These are phyloP conservation scores for Picea sitchensis DNA, from an alignment of 75 land plant species.

Conservation along the genomic window DNA sequence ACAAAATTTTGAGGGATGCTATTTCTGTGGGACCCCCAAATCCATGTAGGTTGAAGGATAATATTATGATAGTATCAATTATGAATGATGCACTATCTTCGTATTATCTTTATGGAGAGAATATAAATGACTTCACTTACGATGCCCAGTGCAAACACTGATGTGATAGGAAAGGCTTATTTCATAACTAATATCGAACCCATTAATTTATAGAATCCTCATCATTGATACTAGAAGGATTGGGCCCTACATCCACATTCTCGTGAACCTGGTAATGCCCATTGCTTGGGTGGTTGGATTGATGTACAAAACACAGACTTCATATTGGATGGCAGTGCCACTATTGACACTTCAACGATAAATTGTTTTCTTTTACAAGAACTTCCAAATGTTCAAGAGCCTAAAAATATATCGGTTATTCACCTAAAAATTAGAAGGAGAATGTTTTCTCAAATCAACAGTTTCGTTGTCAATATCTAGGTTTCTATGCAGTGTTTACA, in stretches of 20 bases:
- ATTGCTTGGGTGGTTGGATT: constrained; percentile 72
- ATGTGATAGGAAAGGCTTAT: constrained; percentile 88
- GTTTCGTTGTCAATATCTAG: too few species aligned
- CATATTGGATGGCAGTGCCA: constrained; percentile 70
- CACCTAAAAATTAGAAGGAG: constrained; percentile 23
- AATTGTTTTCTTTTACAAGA: constrained; percentile 62
- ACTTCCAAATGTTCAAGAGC: constrained; percentile 86
- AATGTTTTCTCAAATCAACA: too few species aligned
- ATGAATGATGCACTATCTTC: too few species aligned
- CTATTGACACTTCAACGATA: constrained; percentile 80
- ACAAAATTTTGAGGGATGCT: too few species aligned
- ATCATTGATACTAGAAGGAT: constrained; percentile 73
- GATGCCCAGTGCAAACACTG: constrained; percentile 92
- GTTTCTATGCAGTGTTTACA: too few species aligned
- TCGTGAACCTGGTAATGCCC: constrained; percentile 67
- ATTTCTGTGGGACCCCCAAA: too few species aligned
- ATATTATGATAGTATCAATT: too few species aligned
- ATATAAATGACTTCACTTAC: constrained; percentile 90
- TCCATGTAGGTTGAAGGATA: too few species aligned
- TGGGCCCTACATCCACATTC: constrained; percentile 84
- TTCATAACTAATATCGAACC: constrained; percentile 92
- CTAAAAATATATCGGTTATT: constrained; percentile 64
- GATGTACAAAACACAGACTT: constrained; percentile 50
- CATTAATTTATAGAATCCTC: constrained; percentile 84
- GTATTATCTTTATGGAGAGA: constrained; percentile 49